phyloP scores from a whole-genome alignment of 345 rosid genomes.

The Dovyalis caffra region DNA sequence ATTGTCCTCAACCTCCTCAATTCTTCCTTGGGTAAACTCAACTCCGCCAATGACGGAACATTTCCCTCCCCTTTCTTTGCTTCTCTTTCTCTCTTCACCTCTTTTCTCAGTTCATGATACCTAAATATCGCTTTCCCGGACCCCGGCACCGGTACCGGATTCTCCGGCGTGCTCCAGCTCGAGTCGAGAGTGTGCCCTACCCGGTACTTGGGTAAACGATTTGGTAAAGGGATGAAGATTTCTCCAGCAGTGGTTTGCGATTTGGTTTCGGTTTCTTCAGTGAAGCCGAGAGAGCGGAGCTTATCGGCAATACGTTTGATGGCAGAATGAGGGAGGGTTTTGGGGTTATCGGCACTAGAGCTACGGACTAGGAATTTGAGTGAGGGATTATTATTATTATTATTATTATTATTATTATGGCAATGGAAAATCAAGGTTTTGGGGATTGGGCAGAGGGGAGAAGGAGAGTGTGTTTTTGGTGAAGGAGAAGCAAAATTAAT shows the following conservation, averaged over 20 bases:
- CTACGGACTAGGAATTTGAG: conserved; percentile 21
- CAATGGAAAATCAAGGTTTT: conserved; percentile 23
- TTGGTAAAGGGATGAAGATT: conserved; percentile 74
- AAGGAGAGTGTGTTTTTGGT: conserved; percentile 27
- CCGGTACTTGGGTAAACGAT: conserved; percentile 57
- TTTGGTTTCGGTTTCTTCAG: conserved; percentile 33
- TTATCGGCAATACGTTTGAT: conserved; percentile 88
- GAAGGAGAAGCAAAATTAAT: conserved; percentile 8
- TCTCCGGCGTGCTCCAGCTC: conserved; percentile 94
- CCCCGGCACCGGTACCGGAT: conserved; percentile 77
- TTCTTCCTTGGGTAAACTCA: conserved; percentile 54
- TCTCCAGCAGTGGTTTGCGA: conserved; percentile 49
- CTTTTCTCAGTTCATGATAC: conserved; percentile 53
- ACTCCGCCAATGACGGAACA: conserved; percentile 77
- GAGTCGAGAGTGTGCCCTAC: conserved; percentile 92
- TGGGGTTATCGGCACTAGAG: conserved; percentile 18
- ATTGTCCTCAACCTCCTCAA: conserved; percentile 55
- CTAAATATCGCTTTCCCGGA: conserved; percentile 61
- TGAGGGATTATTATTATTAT: neutral
- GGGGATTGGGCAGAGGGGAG: conserved; percentile 17
- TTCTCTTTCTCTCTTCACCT: conserved; percentile 48
- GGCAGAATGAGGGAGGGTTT: conserved; percentile 61
- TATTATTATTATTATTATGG: neutral
- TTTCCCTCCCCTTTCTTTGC: conserved; percentile 21
- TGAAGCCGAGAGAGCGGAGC: conserved; percentile 85